phyloP scores from a whole-genome alignment of 2,329 filamentous ascomycete genomes.

The Phoma sp. region DNA sequence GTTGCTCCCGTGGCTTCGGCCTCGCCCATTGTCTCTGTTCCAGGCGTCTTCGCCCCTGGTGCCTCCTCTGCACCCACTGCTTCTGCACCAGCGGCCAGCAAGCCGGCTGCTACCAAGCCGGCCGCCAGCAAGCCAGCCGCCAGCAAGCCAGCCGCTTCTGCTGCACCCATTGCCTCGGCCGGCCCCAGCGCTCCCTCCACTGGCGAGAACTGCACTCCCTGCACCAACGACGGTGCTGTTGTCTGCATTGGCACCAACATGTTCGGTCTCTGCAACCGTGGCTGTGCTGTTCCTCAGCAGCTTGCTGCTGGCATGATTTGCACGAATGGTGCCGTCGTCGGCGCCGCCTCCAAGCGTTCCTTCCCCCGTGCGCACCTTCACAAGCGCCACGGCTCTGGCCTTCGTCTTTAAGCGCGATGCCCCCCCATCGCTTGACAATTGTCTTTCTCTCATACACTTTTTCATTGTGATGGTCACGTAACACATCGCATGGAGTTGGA shows the following conservation, averaged over 20 bases:
- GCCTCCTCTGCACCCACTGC: constrained; percentile 39
- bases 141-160: constrained; percentile 24
- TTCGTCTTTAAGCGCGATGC: constrained; percentile 27
- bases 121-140: constrained; percentile 2
- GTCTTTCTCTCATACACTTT: constrained; percentile 10
- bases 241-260: constrained; percentile 53
- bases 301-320: constrained; percentile 54
- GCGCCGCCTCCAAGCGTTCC: constrained; percentile 24
- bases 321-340: constrained; percentile 40
- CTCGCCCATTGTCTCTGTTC: constrained; percentile 4
- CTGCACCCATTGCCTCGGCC: constrained; percentile 17
- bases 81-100: constrained; percentile 24
- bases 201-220: constrained; percentile 40
- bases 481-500: constrained; percentile 36
- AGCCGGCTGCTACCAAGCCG: constrained; percentile 27
- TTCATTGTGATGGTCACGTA: constrained; percentile 17
- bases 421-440: constrained; percentile 5
- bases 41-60: constrained; percentile 31
- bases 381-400: constrained; percentile 36
- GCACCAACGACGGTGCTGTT: constrained; percentile 51
- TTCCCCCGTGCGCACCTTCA: constrained; percentile 40
- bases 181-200: constrained; percentile 14
- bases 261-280: constrained; percentile 56
- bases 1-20: constrained; percentile 17
- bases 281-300: constrained; percentile 50